Evolutionary conservation across 208 protist genomes (phyloP).

Genomic region (Trypanosoma mega): DNA sequence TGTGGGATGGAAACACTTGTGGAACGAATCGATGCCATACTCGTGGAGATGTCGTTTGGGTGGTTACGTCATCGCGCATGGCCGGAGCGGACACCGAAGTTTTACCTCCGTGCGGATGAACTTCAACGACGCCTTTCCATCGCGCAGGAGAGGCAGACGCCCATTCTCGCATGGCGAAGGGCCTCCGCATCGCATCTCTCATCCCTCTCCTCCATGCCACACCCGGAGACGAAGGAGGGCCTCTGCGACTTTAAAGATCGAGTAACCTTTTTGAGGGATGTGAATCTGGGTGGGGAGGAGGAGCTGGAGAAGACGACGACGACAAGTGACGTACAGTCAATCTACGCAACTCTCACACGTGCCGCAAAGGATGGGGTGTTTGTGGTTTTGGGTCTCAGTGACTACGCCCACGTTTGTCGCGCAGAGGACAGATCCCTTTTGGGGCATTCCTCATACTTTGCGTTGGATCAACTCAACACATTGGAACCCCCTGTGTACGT

Average conservation of each 20-base stretch:
- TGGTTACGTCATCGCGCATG: conserved; percentile 25
- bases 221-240: too few species aligned
- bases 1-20: neutral
- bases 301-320: too few species aligned
- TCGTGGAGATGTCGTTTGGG: conserved; percentile 21
- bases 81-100: conserved; percentile 14
- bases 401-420: conserved; percentile 22
- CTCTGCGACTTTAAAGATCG: too few species aligned
- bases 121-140: neutral
- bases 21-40: conserved; percentile 8
- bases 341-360: neutral
- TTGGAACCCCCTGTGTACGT: conserved; percentile 17
- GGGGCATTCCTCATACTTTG: conserved; percentile 5
- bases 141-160: too few species aligned
- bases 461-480: conserved; percentile 16
- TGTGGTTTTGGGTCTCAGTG: conserved; percentile 23
- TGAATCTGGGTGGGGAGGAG: too few species aligned
- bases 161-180: too few species aligned
- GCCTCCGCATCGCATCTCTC: too few species aligned
- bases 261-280: too few species aligned
- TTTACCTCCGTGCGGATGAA: conserved; percentile 5
- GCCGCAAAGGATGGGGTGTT: neutral
- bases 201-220: too few species aligned
- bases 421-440: conserved; percentile 9
- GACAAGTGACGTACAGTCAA: neutral